Conservation (phyloP, 2,329 filamentous ascomycete species). For the Botrytis hyacinthi region DNA sequence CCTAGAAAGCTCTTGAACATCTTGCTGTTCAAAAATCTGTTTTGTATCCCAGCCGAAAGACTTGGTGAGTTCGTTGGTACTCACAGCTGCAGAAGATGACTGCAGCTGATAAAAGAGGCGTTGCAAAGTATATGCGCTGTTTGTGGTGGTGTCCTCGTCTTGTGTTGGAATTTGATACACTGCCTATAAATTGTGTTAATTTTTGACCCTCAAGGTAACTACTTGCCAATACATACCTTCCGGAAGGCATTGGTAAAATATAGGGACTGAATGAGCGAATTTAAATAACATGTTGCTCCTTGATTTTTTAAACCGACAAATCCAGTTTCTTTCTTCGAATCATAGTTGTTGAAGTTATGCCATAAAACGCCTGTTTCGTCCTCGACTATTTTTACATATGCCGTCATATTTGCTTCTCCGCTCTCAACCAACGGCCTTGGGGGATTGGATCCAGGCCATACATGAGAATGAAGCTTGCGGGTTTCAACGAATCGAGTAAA, state of each 20-base stretch:
- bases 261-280: conserved; percentile 78
- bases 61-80: conserved; percentile 88
- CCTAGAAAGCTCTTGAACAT: conserved; percentile 93
- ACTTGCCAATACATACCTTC: conserved; percentile 57
- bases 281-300: conserved; percentile 87
- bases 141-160: conserved; percentile 73
- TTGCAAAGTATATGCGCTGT: conserved; percentile 92
- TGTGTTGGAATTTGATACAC: conserved; percentile 97
- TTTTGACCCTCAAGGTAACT: conserved; percentile 11
- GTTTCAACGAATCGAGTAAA: conserved; percentile 96
- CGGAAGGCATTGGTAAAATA: conserved; percentile 92
- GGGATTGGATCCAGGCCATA: conserved; percentile 67
- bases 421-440: conserved; percentile 67
- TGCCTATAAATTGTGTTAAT: conserved; percentile 53
- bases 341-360: conserved; percentile 92
- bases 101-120: conserved; percentile 93
- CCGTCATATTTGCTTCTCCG: conserved; percentile 75
- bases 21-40: conserved; percentile 98
- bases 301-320: conserved; percentile 97
- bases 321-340: conserved; percentile 98
- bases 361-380: conserved; percentile 86
- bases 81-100: conserved; percentile 77
- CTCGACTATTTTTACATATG: conserved; percentile 77
- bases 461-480: conserved; percentile 74
- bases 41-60: conserved; percentile 98